Percentiles rank a stretch among this genome's conserved stretches.
Conservation (phyloP, 495 filamentous ascomycete species). For the Hypoxylon trugodes region DNA sequence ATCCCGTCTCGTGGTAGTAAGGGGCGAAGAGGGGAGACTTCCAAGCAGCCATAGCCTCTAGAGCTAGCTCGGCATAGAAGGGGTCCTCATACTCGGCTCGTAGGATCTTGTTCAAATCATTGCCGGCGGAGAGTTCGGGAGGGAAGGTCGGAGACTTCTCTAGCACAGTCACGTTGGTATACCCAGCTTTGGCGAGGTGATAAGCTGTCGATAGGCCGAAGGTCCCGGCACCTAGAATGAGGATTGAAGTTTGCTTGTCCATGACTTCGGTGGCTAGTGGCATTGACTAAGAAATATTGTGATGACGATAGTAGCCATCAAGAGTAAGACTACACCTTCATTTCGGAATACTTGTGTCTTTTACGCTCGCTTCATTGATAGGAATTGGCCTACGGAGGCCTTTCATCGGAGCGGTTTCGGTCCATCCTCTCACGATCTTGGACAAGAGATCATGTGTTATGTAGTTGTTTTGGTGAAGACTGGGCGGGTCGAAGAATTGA, state of each 20-base stretch:
- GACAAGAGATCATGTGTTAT: constrained; percentile 5
- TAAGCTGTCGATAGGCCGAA: constrained; percentile 62
- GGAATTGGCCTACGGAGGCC: not conserved
- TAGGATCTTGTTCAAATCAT: constrained; percentile 66
- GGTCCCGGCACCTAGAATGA: constrained; percentile 57
- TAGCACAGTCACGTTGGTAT: constrained; percentile 55
- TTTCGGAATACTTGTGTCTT: constrained; percentile 15
- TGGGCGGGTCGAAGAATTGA: not conserved
- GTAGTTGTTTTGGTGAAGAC: not conserved
- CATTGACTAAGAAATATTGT: not conserved
- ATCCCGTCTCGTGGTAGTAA: constrained; percentile 64
- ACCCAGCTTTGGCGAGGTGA: constrained; percentile 54
- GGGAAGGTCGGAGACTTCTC: constrained; percentile 55
- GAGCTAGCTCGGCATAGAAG: constrained; percentile 60
- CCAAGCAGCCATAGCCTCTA: constrained; percentile 45
- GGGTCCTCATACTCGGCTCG: constrained; percentile 64
- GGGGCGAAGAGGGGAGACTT: constrained; percentile 56
- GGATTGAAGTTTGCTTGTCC: constrained; percentile 36
- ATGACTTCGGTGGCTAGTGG: not conserved
- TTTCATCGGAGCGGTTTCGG: constrained; percentile 29
- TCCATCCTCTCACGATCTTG: constrained; percentile 10
- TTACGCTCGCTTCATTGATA: not conserved
- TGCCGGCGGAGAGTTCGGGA: constrained; percentile 54
- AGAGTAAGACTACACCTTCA: constrained; percentile 5
- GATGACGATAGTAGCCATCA: not conserved